Conservation (phyloP, 106 monocot species). For the Allium fistulosum region DNA sequence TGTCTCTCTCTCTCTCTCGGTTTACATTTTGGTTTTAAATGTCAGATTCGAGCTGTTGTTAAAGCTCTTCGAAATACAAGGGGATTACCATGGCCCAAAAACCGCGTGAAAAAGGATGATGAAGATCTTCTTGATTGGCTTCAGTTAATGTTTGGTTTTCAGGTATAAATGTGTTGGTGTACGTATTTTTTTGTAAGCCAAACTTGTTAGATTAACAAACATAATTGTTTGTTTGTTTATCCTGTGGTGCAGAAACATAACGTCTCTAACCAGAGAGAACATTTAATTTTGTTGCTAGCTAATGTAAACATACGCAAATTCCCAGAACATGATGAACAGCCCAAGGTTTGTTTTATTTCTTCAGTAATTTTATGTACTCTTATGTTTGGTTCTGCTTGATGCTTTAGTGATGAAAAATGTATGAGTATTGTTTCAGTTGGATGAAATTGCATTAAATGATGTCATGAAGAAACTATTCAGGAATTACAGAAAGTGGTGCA, state of each 20-base stretch:
- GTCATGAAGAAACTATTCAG: conserved; percentile 93
- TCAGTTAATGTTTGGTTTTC: conserved; percentile 85
- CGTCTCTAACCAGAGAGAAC: conserved; percentile 95
- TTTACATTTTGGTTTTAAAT: neutral
- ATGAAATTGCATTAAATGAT: conserved; percentile 66
- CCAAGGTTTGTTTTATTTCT: conserved; percentile 49
- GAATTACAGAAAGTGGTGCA: conserved; percentile 98
- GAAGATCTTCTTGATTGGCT: conserved; percentile 91
- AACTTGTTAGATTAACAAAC: too few species aligned
- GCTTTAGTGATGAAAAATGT: neutral
- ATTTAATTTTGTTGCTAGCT: conserved; percentile 86
- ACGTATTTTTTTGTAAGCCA: neutral
- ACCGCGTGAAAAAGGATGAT: conserved; percentile 44
- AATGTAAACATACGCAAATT: conserved; percentile 87
- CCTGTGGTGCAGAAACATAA: conserved; percentile 68
- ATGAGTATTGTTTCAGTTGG: conserved; percentile 38
- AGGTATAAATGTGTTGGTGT: conserved; percentile 26
- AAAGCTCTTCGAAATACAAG: conserved; percentile 73
- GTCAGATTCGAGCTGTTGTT: conserved; percentile 88
- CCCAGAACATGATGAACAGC: conserved; percentile 67
- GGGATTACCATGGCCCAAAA: conserved; percentile 87
- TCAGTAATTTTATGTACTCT: neutral
- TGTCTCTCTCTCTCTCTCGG: neutral
- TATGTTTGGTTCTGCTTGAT: neutral
- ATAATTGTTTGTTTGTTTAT: neutral